Percentiles rank a stretch among this genome's conserved stretches.
phyloP scores from a whole-genome alignment of 352 stramenopile species.

The Globisporangium carolinianum region DNA sequence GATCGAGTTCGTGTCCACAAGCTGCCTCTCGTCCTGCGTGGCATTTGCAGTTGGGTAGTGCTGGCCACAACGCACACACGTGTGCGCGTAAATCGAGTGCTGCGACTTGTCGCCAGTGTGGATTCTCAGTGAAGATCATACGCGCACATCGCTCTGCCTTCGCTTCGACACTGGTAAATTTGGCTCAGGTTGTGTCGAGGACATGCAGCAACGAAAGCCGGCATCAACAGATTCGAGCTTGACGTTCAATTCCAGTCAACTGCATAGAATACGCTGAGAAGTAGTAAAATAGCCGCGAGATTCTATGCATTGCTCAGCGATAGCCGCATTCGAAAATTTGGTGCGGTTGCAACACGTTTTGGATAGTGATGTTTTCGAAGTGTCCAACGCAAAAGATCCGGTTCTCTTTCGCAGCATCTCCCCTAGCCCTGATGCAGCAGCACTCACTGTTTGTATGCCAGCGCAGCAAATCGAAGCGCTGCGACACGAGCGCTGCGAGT shows the following conservation, averaged over 20 bases:
- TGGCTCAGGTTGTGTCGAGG: too few relatives aligned
- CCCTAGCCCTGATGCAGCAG: neutral
- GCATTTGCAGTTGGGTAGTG: neutral
- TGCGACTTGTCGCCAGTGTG: too few relatives aligned
- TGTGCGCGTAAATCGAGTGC: too few relatives aligned
- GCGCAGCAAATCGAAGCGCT: neutral
- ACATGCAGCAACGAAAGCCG: too few relatives aligned
- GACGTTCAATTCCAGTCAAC: neutral
- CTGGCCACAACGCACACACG: neutral
- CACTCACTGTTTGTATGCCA: neutral
- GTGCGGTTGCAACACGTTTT: neutral
- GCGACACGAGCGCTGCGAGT: neutral
- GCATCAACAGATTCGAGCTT: too few relatives aligned
- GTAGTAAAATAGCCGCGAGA: too few relatives aligned
- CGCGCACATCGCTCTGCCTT: too few relatives aligned
- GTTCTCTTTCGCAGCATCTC: slow-evolving; percentile 1
- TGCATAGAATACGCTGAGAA: neutral
- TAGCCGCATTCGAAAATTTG: neutral
- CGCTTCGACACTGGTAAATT: too few relatives aligned
- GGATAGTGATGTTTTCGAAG: neutral
- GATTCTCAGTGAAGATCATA: too few relatives aligned
- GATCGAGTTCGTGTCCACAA: neutral
- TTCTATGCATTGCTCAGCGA: neutral
- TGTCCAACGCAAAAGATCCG: slow-evolving; percentile 12
- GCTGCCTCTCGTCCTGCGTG: too few relatives aligned